Base-by-base conservation (phyloP, 2,329 filamentous ascomycete species). In the Neoscytalidium dimidiatum region DNA sequence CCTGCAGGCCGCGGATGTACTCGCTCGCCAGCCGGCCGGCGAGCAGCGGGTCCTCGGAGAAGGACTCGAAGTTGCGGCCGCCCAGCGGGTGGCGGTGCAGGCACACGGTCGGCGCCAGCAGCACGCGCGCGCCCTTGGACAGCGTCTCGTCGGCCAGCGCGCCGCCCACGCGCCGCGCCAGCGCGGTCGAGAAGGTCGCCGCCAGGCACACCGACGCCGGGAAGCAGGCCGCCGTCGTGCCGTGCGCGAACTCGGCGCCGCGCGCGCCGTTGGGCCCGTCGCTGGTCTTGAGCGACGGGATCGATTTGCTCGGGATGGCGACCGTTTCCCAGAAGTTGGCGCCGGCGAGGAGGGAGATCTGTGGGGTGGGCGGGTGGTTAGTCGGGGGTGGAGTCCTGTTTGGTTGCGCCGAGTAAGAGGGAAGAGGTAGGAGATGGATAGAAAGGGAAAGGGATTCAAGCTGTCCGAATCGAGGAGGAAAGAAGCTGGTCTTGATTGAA, bases 41-140 rank as follows among this genome's bases (percentile, higher is more conserved):
- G 3, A 96, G 82, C 9, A 90, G 84, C 0, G 92, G 92, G 69
- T 95, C 92, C 75, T 95, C 92, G 0, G 90, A 92, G 75, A 93
- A 95, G 0, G 91, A 93, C 77, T 96, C 92, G 69, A 95, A 96
- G 68, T 93, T 93, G 67, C 92, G 85, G 21, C 92, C 92, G 21
- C 92, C 92, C 0, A 95, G 83, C 0, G 92, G 92, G 60, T 91
- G 90, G n/a, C 92, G 86, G 71, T 95, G 92, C 82, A 92, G 89
- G 79, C 92, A 93, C 31, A 93, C 88, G 0, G 91, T 94, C 2
- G 91, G 91, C 0, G 89, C 91, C 8, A 94, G 83, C 4, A 94
- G 81, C 31, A 94, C 85, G 66, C 92, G 85, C 28, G 90, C 89
- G 4, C 90, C 90, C 71, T 91, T 88, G 19, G 90, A 90, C 70